Evolutionary conservation across 83 land plant species (phyloP), one percentile per base, ranked within the genome.

Genomic region (Picea abies): DNA sequence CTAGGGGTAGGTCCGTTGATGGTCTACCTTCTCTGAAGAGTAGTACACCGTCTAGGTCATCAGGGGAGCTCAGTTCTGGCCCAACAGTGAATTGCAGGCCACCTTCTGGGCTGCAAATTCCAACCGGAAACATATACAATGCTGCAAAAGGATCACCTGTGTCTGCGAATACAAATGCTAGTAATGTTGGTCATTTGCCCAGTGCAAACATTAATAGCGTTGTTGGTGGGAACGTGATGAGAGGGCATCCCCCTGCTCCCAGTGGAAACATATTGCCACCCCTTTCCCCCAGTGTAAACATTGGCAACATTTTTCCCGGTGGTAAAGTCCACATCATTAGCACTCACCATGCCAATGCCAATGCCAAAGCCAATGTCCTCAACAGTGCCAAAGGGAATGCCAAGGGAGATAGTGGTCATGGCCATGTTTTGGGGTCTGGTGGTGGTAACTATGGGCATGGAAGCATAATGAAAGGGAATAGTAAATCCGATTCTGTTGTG

Each of bases 381-480:
- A 56, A 56, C 17, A 14, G 60, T 15, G 16, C 60, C 60, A 75
- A 65, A 86, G 44, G 75, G 90, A 76, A 44, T 67, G 62, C 41
- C 41, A 29, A 63, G 29, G 82, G 49, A 15, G 72, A 65, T 11
- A 41, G 72, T 61, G 39, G 37, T 61, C 39, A 79, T 60, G 22
- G 37, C 26, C 39, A 69, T 65, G 75, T 83, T 67, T 81, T 83
- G 60, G 85, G 85, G 0, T 79, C 64, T 11, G 81, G 76, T 15
- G 80, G 58, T 39, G 75, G 49, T 15, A 84, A 89, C 35, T 90
- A 90, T 79, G 90, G 92, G 60, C 90, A 86, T 23, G 90, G 88
- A 0, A 90, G 90, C 79, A 80, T 90, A 66, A 83, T 88, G 90
- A 80, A 88, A 26, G 85, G 89, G 9, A 78, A 76, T 11, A 79